Conservation (phyloP, 2,329 filamentous ascomycete species). For the Fusarium decemcellulare region DNA sequence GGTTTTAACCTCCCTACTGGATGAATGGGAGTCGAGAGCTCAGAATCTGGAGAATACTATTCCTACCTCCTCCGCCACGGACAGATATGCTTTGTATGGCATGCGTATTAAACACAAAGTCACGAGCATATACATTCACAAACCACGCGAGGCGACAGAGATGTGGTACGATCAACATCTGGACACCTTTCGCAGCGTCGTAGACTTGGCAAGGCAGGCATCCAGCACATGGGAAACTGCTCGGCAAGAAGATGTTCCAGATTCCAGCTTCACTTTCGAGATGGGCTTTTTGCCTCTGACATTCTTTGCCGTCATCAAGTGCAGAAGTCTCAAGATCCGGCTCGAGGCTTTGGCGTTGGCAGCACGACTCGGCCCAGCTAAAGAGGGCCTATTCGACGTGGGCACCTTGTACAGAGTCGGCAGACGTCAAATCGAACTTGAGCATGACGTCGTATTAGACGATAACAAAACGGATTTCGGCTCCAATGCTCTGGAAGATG, state of each 20-base stretch:
- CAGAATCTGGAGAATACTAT: not conserved
- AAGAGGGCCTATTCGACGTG: slow-evolving; percentile 21
- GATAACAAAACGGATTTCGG: not conserved
- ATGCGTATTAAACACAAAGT: slow-evolving; percentile 17
- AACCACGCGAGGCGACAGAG: not conserved
- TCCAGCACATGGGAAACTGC: not conserved
- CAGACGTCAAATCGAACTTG: slow-evolving; percentile 12
- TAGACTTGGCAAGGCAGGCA: slow-evolving; percentile 4
- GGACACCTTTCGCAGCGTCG: not conserved
- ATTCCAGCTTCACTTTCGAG: slow-evolving; percentile 15
- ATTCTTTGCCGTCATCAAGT: slow-evolving; percentile 9
- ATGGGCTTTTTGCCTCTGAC: slow-evolving; percentile 13
- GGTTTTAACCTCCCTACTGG: not conserved
- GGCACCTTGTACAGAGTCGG: slow-evolving; percentile 23
- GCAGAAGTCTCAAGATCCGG: not conserved
- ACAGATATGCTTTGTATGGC: slow-evolving; percentile 9
- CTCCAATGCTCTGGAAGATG: fast-evolving
- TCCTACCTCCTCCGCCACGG: not conserved
- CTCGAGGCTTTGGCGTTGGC: not conserved
- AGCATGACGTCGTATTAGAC: not conserved
- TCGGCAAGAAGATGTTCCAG: not conserved
- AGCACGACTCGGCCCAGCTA: slow-evolving; percentile 4
- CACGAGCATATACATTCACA: not conserved
- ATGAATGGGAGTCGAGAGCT: not conserved
- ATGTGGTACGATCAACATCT: slow-evolving; percentile 24